A percentile compares a stretch with the other conserved stretches of the same genome.
Conservation (phyloP, 1,284 basidiomycete genomes). For the Earliella scabrosa region DNA sequence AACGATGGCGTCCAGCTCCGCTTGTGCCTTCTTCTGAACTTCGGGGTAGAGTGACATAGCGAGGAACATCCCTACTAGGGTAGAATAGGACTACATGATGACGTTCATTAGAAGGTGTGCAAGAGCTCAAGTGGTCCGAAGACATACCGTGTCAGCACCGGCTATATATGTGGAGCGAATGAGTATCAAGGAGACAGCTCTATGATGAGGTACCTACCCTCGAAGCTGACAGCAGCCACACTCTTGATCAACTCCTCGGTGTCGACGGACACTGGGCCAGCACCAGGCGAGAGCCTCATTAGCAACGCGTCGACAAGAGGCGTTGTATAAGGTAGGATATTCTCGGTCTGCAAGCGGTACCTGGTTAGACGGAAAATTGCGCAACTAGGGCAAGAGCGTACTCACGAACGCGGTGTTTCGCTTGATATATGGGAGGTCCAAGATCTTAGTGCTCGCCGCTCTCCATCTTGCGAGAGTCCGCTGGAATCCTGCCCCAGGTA, state of each 20-base stretch:
- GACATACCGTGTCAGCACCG: conserved; percentile 17
- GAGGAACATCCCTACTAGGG: conserved; percentile 21
- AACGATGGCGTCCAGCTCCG: conserved; percentile 32
- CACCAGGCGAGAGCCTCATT: not conserved
- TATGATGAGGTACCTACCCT: not conserved
- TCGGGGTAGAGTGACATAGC: conserved; percentile 26
- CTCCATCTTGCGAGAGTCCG: conserved; percentile 4
- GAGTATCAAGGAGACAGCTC: not conserved
- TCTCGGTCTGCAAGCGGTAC: too few species aligned
- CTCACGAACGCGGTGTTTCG: not conserved
- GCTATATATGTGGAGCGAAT: not conserved
- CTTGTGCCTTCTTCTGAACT: conserved; percentile 30
- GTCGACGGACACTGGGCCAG: not conserved
- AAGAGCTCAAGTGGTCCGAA: too few species aligned
- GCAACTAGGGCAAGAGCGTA: not conserved
- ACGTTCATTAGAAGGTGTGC: not conserved
- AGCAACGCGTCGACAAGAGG: conserved; percentile 1
- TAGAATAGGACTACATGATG: conserved; percentile 26
- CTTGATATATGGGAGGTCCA: not conserved
- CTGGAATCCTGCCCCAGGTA: conserved; percentile 16
- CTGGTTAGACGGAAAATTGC: too few species aligned
- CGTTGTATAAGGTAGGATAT: not conserved
- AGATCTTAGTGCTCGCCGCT: not conserved
- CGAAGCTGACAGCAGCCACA: conserved; percentile 6
- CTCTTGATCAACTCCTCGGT: not conserved